phyloP scores from a whole-genome alignment of 1,139 yeast species.

The Sugiyamaella xylanicola region DNA sequence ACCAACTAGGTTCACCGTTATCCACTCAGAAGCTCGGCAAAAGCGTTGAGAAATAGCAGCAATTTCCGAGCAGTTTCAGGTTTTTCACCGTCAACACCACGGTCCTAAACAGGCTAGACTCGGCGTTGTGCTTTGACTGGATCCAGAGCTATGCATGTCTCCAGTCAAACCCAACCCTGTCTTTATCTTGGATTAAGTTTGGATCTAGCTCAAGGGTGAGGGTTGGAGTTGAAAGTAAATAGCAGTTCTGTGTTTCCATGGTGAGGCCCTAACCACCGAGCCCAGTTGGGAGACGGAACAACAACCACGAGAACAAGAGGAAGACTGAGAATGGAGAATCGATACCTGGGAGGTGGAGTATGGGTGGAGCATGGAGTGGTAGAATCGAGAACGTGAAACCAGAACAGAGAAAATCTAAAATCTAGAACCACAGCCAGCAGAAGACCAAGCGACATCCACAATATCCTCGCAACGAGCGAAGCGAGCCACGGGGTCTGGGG shows the following conservation, averaged over 20 bases:
- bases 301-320: too few species aligned
- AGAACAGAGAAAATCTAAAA: too few species aligned
- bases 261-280: conserved; percentile 15
- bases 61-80: neutral
- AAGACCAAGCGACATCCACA: too few species aligned
- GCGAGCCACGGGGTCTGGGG: conserved; percentile 5
- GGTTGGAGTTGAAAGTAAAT: neutral
- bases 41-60: neutral
- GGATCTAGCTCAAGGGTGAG: neutral
- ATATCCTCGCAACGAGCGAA: neutral
- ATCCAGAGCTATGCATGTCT: neutral
- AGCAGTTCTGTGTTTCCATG: too few species aligned
- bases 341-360: too few species aligned
- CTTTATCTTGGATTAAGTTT: conserved; percentile 6
- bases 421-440: too few species aligned
- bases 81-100: neutral
- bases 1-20: too few species aligned
- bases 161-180: neutral
- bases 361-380: too few species aligned
- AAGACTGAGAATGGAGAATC: too few species aligned
- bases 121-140: neutral
- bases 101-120: neutral
- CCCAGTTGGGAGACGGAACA: neutral
- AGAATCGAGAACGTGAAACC: neutral
- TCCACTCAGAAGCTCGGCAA: too few species aligned